Evolutionary conservation across 108 stramenopile genomes (phyloP).

Genomic region (Cyclostephanos invisitatus): DNA sequence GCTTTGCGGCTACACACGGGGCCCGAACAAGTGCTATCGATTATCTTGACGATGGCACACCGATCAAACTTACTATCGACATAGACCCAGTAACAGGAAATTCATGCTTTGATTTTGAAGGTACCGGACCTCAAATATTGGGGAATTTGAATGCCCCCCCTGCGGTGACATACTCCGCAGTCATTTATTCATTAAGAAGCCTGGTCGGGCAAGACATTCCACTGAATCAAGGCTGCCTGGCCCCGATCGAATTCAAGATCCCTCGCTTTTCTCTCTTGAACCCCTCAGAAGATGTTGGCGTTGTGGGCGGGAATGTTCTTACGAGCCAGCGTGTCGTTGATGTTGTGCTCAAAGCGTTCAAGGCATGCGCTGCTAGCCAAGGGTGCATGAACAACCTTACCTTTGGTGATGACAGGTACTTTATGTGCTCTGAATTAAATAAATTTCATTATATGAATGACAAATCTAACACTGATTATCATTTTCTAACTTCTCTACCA

Average conservation of each 20-base stretch:
- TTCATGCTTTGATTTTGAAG: slow-evolving; percentile 95
- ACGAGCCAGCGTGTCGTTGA: slow-evolving; percentile 98
- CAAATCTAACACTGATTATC: background rate
- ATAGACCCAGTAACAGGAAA: slow-evolving; percentile 82
- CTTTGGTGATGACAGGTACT: slow-evolving; percentile 95
- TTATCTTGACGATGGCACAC: slow-evolving; percentile 97
- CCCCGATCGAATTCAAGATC: slow-evolving; percentile 92
- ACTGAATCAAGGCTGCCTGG: slow-evolving; percentile 97
- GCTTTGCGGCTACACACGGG: slow-evolving; percentile 69
- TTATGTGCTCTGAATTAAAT: slow-evolving; percentile 70
- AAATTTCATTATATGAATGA: background rate
- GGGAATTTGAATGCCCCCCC: slow-evolving; percentile 98
- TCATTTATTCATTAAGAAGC: slow-evolving; percentile 96
- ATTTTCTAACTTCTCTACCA: background rate
- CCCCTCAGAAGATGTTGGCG: slow-evolving; percentile 92
- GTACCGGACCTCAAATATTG: slow-evolving; percentile 95
- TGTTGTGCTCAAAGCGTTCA: slow-evolving; percentile 95
- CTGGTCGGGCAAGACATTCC: slow-evolving; percentile 94
- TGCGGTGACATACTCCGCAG: slow-evolving; percentile 97
- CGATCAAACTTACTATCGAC: slow-evolving; percentile 85
- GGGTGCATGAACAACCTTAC: slow-evolving; percentile 99
- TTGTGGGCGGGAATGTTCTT: slow-evolving; percentile 98
- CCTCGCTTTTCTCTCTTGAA: slow-evolving; percentile 87
- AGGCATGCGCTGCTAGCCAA: slow-evolving; percentile 97
- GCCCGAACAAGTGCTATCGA: slow-evolving; percentile 80